Percentiles rank a stretch among this genome's conserved stretches.
Evolutionary conservation across 176 grass and related monocot species (phyloP).

Genomic region (Ananas comosus): DNA sequence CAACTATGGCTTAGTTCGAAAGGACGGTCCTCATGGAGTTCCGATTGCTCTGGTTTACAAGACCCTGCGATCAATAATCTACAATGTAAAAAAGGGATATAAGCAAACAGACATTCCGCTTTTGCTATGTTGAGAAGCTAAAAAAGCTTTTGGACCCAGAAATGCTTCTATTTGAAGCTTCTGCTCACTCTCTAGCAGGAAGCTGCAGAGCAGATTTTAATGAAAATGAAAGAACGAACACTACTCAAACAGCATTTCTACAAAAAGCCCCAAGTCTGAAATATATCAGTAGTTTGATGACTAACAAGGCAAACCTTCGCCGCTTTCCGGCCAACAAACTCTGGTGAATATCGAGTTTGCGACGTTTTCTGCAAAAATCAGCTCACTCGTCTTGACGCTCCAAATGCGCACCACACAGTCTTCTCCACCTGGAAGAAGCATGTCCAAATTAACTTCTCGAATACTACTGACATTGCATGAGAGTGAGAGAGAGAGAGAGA

Average conservation of each 20-base stretch:
- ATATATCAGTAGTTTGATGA: not conserved
- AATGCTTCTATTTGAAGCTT: not conserved
- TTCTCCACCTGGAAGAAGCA: constrained; percentile 57
- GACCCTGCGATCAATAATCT: constrained; percentile 2
- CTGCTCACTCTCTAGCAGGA: not conserved
- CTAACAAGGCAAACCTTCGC: constrained; percentile 16
- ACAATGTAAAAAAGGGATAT: not conserved
- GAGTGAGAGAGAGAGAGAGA: not conserved
- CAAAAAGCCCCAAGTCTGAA: not conserved
- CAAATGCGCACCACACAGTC: constrained; percentile 60
- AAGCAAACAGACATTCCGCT: not conserved
- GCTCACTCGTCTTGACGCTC: constrained; percentile 79
- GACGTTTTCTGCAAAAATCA: constrained; percentile 49
- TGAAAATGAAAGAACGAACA: not conserved
- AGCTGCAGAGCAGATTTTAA: not conserved
- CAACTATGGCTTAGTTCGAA: constrained; percentile 49
- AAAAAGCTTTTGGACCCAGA: no score
- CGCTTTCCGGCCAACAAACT: constrained; percentile 54
- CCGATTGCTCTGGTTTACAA: not conserved
- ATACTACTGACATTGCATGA: not conserved
- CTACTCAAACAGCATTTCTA: constrained; percentile 1
- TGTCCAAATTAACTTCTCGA: constrained; percentile 12
- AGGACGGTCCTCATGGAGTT: not conserved
- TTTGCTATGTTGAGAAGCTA: no score
- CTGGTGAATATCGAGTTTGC: constrained; percentile 29